A percentile compares a stretch with the other conserved stretches of the same genome.
These are phyloP conservation scores for Oryza longistaminata DNA, from an alignment of 176 grass and related monocot genomes.

Conservation along the genomic window DNA sequence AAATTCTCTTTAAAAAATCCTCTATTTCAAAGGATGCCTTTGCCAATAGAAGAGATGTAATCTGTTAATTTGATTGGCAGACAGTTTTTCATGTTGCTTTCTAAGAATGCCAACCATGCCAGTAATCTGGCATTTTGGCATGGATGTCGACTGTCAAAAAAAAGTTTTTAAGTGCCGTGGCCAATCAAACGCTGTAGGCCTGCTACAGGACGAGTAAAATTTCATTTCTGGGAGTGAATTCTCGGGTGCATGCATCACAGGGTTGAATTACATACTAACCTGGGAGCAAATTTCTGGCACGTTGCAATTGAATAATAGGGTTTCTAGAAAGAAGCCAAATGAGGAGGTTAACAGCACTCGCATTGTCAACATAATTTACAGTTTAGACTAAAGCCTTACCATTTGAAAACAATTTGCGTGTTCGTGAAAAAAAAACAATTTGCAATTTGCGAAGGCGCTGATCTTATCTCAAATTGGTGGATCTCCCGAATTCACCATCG, in stretches of 20 bases:
- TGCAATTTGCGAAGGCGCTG: not conserved
- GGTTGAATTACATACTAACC: not conserved
- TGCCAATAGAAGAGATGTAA: no score
- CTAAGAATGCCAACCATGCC: not conserved
- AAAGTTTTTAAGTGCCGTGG: not conserved
- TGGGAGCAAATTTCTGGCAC: not conserved
- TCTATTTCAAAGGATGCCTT: no score
- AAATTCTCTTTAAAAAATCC: no score
- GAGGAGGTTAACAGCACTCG: not conserved
- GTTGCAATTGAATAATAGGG: not conserved
- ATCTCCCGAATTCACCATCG: not conserved
- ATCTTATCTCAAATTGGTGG: not conserved
- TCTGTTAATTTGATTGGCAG: not conserved
- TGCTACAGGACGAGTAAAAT: not conserved
- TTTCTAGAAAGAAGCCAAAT: not conserved
- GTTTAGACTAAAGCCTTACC: not conserved
- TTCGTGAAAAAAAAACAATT: no score
- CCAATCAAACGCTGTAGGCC: not conserved
- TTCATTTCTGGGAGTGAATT: not conserved
- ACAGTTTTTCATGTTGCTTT: not conserved
- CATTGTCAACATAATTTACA: not conserved
- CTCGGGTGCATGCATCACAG: not conserved
- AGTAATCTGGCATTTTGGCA: not conserved
- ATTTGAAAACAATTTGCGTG: not conserved
- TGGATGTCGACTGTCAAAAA: not conserved